Evolutionary conservation across 2,329 filamentous ascomycete species (phyloP), one percentile per base, ranked within the genome.

Genomic region (Lasiodiplodia gonubiensis): DNA sequence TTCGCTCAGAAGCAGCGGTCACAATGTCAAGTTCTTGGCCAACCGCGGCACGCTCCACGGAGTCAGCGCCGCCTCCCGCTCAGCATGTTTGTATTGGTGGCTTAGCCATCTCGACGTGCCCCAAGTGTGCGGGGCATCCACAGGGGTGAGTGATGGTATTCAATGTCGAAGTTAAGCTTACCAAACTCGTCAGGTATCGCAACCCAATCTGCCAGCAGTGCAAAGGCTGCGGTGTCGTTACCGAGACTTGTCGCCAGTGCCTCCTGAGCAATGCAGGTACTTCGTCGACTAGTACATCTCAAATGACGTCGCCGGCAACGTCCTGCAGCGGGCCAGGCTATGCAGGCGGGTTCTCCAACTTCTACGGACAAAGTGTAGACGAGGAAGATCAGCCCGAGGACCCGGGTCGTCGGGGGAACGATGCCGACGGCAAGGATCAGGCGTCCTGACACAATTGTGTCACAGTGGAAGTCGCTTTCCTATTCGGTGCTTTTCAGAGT

Each of bases 131-230:
- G 16, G 66, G 66, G 14, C 66, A 67, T 46, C 66, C 66, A 8
- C 66, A 67, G 27, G 66, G 66, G 66, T 67, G n/a, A 53, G 57
- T 37, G 11, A 11, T 16, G 27, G 4, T 14, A 7, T 23, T 18
- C 14, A 48, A 25, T 25, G 16, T 14, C 10, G 5, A n/a, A n/a
- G n/a, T 18, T 14, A n/a, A 37, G 23, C 48, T 57, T 2, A 54
- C 55, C 10, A 21, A 16, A 18, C 2, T 18, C 4, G 14, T 4
- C n/a, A 67, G 66, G 2, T 67, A 67, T 16, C 55, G 66, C n/a
- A 67, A 67, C 23, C 66, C 66, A 5, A 67, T 67, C 12, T 67
- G 66, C 49, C 49, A 55, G 14, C 33, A 67, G n/a, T 67, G 66
- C 18, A 55, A 64, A 55, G 66, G 66, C 35, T 55, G 57, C 10